phyloP scores from a whole-genome alignment of 345 rosid genomes.

The Brassica nigra region DNA sequence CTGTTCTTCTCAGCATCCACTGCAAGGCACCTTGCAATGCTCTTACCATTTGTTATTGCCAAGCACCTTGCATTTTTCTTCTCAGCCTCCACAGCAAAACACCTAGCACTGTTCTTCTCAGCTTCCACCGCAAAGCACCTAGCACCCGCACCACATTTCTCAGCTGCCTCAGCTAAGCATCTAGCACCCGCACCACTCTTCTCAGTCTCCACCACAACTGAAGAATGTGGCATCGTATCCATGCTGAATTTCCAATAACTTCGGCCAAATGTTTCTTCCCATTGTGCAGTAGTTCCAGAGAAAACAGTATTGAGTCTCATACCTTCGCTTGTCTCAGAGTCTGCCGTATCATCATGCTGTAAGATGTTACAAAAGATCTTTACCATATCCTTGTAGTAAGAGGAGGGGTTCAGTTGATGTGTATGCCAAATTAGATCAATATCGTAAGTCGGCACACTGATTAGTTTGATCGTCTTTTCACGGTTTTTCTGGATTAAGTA shows the following conservation, averaged over 20 bases:
- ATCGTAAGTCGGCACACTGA: slow-evolving; percentile 95
- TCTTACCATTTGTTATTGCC: not conserved
- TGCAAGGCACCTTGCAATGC: not conserved
- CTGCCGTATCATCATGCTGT: no score
- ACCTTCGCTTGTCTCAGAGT: no score
- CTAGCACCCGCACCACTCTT: no score
- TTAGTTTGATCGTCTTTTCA: slow-evolving; percentile 58
- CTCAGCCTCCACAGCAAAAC: not conserved
- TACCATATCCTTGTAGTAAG: slow-evolving; percentile 58
- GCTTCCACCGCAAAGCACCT: not conserved
- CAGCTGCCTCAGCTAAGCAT: no score
- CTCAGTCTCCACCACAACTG: no score
- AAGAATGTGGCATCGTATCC: no score
- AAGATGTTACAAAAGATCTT: no score
- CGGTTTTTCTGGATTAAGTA: slow-evolving; percentile 71
- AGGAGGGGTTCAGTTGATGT: slow-evolving; percentile 75
- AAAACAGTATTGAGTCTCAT: no score
- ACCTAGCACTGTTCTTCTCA: not conserved
- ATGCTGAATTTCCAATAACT: no score
- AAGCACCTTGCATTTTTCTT: not conserved
- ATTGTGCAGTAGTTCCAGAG: no score
- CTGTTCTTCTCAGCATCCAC: not conserved
- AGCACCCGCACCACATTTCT: not conserved
- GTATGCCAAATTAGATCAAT: slow-evolving; percentile 93
- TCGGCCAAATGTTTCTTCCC: no score